Percentiles rank a stretch among this genome's conserved stretches.
phyloP scores from a whole-genome alignment of 2,329 filamentous ascomycete genomes.

The Boeremia exigua region DNA sequence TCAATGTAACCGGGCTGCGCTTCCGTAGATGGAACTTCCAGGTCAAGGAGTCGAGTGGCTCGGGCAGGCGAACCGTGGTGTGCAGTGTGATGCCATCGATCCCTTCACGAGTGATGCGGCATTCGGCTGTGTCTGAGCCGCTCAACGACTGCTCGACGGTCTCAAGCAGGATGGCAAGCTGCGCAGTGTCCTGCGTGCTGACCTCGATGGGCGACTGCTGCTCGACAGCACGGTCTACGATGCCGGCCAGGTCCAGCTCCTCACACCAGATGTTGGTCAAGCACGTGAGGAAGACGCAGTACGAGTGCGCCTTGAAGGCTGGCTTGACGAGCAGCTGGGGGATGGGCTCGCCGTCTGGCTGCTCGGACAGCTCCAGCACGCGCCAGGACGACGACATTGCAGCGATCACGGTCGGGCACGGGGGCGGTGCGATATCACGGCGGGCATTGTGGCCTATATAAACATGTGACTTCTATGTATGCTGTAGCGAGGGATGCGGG shows the following conservation, averaged over 20 bases:
- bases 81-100: conserved; percentile 56
- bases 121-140: conserved; percentile 44
- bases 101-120: conserved; percentile 41
- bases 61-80: conserved; percentile 66
- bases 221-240: conserved; percentile 67
- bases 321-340: conserved; percentile 71
- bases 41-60: conserved; percentile 65
- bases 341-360: conserved; percentile 38
- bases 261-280: conserved; percentile 77
- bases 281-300: conserved; percentile 73
- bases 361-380: conserved; percentile 36
- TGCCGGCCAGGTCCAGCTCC: conserved; percentile 64
- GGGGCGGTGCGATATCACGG: neutral
- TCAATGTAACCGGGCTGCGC: conserved; percentile 51
- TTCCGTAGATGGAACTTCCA: conserved; percentile 69
- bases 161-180: conserved; percentile 70
- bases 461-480: neutral
- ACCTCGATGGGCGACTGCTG: conserved; percentile 76
- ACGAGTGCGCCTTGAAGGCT: conserved; percentile 61
- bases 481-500: too few relatives aligned
- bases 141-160: conserved; percentile 62
- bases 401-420: neutral
- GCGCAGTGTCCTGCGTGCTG: conserved; percentile 66
- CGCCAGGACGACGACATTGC: conserved; percentile 44
- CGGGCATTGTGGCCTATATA: neutral